These are phyloP conservation scores for Carex sylvatica DNA, from an alignment of 202 grass and related monocot species.

Conservation along the genomic window DNA sequence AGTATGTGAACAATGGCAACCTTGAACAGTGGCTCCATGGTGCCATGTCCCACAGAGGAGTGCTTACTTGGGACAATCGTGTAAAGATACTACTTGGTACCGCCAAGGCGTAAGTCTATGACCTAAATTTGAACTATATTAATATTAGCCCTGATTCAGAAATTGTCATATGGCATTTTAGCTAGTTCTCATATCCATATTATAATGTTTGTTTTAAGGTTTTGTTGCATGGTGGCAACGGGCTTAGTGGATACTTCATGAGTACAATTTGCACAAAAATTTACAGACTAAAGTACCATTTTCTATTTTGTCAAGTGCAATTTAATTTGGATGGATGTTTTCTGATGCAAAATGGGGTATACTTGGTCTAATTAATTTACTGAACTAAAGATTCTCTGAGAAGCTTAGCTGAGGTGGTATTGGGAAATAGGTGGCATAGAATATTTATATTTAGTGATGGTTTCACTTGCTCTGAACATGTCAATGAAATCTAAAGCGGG, in stretches of 20 bases:
- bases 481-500: not conserved
- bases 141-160: not conserved
- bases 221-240: not conserved
- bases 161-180: not conserved
- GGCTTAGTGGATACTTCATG: not conserved
- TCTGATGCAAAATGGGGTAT: too few relatives aligned
- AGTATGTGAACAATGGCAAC: slow-evolving; percentile 98
- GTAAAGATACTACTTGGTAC: slow-evolving; percentile 86
- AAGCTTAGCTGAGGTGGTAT: not conserved
- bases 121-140: slow-evolving; percentile 22
- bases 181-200: not conserved
- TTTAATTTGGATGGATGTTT: too few relatives aligned
- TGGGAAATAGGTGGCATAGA: not conserved
- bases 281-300: too few relatives aligned
- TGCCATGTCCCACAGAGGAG: slow-evolving; percentile 51
- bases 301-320: too few relatives aligned
- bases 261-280: too few relatives aligned
- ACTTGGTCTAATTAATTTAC: too few relatives aligned
- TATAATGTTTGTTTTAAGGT: not conserved
- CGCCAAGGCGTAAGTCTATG: slow-evolving; percentile 77
- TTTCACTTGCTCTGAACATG: not conserved
- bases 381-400: too few relatives aligned
- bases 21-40: slow-evolving; percentile 95
- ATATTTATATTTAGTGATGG: not conserved
- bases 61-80: slow-evolving; percentile 89